A percentile compares a stretch with the other conserved stretches of the same genome.
phyloP scores from a whole-genome alignment of 1,284 basidiomycete genomes.

The Rhizoctonia solani region DNA sequence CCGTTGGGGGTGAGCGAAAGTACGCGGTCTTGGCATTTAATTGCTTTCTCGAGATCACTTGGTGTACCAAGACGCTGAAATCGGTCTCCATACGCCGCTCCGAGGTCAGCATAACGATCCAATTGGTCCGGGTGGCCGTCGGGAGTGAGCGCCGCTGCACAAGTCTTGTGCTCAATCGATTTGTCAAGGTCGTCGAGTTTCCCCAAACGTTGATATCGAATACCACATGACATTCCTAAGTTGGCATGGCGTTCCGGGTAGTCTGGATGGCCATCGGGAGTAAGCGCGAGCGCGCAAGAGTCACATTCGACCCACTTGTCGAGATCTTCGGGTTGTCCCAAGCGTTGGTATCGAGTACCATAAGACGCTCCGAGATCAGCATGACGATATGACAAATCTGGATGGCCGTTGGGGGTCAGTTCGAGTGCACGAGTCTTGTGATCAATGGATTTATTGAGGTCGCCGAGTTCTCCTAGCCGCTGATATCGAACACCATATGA shows the following conservation, averaged over 20 bases:
- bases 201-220: background rate
- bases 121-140: no score
- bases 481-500: background rate
- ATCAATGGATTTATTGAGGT: background rate
- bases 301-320: background rate
- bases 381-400: background rate
- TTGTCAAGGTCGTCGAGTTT: background rate
- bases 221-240: background rate
- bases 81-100: no score
- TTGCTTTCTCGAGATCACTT: no score
- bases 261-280: no score
- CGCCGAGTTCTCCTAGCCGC: background rate
- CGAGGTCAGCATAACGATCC: no score
- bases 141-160: background rate
- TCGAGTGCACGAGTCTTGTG: background rate
- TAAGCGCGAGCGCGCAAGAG: no score
- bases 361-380: background rate
- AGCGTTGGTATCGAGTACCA: no score
- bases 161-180: background rate
- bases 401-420: background rate
- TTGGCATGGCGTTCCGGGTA: no score
- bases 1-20: no score
- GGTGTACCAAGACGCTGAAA: no score
- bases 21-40: no score
- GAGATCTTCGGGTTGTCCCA: background rate